phyloP scores from a whole-genome alignment of 176 grass and related monocot species.

The Eragrostis curvula region DNA sequence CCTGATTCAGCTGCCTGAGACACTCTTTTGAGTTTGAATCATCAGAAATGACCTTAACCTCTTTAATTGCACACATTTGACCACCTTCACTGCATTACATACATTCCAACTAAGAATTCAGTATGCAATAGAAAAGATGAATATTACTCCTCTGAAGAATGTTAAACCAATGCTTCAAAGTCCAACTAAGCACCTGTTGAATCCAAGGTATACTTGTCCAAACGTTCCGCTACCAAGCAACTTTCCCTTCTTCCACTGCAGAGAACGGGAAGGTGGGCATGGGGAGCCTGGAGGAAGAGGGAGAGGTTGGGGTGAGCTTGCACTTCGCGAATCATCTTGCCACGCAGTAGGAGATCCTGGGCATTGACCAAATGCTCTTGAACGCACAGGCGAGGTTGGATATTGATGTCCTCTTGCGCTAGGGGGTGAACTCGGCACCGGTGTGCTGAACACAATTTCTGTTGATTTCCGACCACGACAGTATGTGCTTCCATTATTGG shows the following conservation, averaged over 20 bases:
- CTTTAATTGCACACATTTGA: slow-evolving; percentile 99
- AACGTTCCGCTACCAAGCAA: slow-evolving; percentile 86
- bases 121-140: not conserved
- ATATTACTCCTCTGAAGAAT: not conserved
- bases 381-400: slow-evolving; percentile 46
- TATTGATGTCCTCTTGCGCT: slow-evolving; percentile 44
- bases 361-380: slow-evolving; percentile 55
- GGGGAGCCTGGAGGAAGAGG: slow-evolving; percentile 70
- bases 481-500: slow-evolving; percentile 35
- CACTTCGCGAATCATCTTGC: slow-evolving; percentile 60
- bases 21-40: slow-evolving; percentile 97
- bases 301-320: slow-evolving; percentile 66
- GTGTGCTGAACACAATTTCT: slow-evolving; percentile 57
- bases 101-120: slow-evolving; percentile 28
- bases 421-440: slow-evolving; percentile 42
- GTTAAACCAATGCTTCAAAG: not conserved
- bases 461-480: slow-evolving; percentile 51
- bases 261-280: slow-evolving; percentile 51
- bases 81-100: slow-evolving; percentile 70
- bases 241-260: slow-evolving; percentile 82
- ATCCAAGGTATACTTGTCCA: slow-evolving; percentile 84
- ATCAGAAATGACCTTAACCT: slow-evolving; percentile 93
- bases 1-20: slow-evolving; percentile 93
- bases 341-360: slow-evolving; percentile 59
- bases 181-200: slow-evolving; percentile 65